Base-by-base conservation (phyloP, 2,329 filamentous ascomycete genomes). In the Cadophora luteo-olivacea region DNA sequence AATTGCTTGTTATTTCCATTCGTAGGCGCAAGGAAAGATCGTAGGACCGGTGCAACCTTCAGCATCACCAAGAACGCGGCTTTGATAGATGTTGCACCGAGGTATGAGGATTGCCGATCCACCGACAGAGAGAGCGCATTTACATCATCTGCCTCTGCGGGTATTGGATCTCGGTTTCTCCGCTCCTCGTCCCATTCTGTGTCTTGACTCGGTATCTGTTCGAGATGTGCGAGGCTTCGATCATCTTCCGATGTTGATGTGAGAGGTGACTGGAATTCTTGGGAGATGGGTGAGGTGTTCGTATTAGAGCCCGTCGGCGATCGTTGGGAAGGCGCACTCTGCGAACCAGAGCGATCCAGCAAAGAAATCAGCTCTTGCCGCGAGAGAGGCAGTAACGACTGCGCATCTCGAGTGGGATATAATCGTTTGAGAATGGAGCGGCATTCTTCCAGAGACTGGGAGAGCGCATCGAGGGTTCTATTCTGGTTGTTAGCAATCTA, bases 71-170 rank as follows among this genome's bases (percentile, higher is more conserved):
- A 88, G 45, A 93, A 83, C 1, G 90, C 90, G 1, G 91, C 91
- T 75, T 91, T 91, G 75, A 93, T 91, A 6, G 91, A 93, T 0
- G 91, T 93, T 19, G 91, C 89, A 1, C 91, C 91, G 3, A 93
- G 82, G 74, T 93, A 93, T 2, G 91, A 89, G 2, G 86, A 82
- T 36, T 88, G 86, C 54, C 89, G 86, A 67, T 91, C 86, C 6
- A 78, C 75, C n/a, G 77, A 77, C 11, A 78, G 85, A 76, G 89
- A 92, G 1, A 92, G 81, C 0, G 89, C 89, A 76, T 92, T 91
- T 54, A 92, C 88, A 76, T 91, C 89, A 77, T 92, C 91, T 0
- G 89, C 89, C 73, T 92, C 86, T 7, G 82, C 83, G n/a, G 86
- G 86, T 64, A 89, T 83, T 5, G 85, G 80, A 66, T 89, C 86